Percentiles rank a stretch among this genome's conserved stretches.
phyloP scores from a whole-genome alignment of 371 early-diverging fungal species.

The Basidiobolus meristosporus region DNA sequence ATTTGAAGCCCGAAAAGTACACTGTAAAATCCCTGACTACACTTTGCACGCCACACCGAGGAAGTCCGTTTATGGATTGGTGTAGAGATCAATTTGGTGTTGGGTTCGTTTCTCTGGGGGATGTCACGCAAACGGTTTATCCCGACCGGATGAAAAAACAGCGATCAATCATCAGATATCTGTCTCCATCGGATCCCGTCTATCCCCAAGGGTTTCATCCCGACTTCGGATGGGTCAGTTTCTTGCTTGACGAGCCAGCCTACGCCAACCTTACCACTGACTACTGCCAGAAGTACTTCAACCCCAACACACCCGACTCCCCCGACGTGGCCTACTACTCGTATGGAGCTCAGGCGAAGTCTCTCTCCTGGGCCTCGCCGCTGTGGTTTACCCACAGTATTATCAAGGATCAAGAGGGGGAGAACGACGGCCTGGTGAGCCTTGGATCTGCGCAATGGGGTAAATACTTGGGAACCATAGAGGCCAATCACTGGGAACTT shows the following conservation, averaged over 20 bases:
- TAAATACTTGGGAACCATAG: slow-evolving; percentile 51
- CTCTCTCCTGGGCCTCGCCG: slow-evolving; percentile 18
- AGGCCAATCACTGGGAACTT: slow-evolving; percentile 74
- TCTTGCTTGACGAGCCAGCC: slow-evolving; percentile 70
- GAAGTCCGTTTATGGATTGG: slow-evolving; percentile 82
- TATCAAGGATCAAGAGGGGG: slow-evolving; percentile 55
- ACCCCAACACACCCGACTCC: slow-evolving; percentile 64
- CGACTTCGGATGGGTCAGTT: slow-evolving; percentile 2
- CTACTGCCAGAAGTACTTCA: slow-evolving; percentile 62
- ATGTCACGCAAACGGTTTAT: slow-evolving; percentile 6
- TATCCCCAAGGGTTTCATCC: too few species aligned
- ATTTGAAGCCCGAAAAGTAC: slow-evolving; percentile 40
- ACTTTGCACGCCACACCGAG: slow-evolving; percentile 82
- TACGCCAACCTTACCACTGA: slow-evolving; percentile 75
- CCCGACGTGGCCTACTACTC: slow-evolving; percentile 61
- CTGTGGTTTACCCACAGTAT: too few species aligned
- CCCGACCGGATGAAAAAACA: too few species aligned
- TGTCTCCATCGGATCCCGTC: too few species aligned
- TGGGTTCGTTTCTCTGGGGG: slow-evolving; percentile 9
- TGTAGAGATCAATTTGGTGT: slow-evolving; percentile 57
- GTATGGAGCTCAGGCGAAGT: slow-evolving; percentile 41
- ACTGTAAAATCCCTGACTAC: slow-evolving; percentile 59
- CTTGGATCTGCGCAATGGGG: slow-evolving; percentile 72
- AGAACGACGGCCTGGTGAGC: slow-evolving; percentile 84
- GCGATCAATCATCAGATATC: too few species aligned